Evolutionary conservation across 805 yeast species (phyloP), one percentile per base, ranked within the genome.

Genomic region (Candida andamanensis): DNA sequence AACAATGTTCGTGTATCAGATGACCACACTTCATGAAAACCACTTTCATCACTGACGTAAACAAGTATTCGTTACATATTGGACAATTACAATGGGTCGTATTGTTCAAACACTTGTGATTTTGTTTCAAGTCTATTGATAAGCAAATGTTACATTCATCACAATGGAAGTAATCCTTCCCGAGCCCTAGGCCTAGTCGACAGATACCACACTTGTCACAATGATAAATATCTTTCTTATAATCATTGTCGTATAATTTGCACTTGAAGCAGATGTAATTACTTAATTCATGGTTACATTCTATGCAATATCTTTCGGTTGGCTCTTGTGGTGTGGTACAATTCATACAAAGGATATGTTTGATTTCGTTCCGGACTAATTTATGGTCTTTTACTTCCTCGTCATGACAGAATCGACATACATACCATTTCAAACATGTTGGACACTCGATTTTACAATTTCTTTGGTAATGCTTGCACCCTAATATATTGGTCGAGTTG

Each of bases 11-110:
- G 59, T 89, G 97, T 37, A 89, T 89, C 23, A 95, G 85, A 58
- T 89, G 97, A 2, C 97, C 96, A 59, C 97, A 89, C 29, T 72
- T 66, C 95, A 89, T 86, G 54, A 89, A 87, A 14, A 86, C 95
- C 26, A 87, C 95, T 8, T 86, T 80, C 50, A 67, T 71, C 5
- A 82, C 76, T 4, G 92, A 80, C 11, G 86, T 82, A 54, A 89
- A 89, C 75, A 89, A 75, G 54, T 79, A 87, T 46, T 87, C 97
- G 36, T 83, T 85, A 58, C 97, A 89, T 22, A 89, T 85, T 2
- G 96, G 95, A 55, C 97, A 89, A 52, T 87, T 79, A 28, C 95
- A 82, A 53, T 83, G 92, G 0, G 95, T 87, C 5, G 95, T 78
- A 44, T 86, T 78, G 47, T 83, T 86, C 30, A 87, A 79, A 58